A percentile compares a stretch with the other conserved stretches of the same genome.
Conservation (phyloP, 331 rosid species). For the Malus hybrid region DNA sequence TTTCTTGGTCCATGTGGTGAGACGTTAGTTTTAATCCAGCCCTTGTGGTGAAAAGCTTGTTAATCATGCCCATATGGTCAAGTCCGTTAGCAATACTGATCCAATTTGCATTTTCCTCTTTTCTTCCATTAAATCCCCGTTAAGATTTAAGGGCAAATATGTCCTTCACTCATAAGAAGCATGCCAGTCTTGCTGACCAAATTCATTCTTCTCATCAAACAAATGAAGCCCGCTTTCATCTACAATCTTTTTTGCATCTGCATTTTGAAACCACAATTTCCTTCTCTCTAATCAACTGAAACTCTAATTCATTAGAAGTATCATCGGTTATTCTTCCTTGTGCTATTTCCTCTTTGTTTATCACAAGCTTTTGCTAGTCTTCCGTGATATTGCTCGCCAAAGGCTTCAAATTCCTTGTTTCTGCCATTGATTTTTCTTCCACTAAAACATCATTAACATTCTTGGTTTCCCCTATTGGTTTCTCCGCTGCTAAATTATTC, state of each 20-base stretch:
- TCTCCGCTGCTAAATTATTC: not conserved
- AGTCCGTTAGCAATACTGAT: no score
- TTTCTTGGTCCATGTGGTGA: no score
- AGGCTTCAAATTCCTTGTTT: not conserved
- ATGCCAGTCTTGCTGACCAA: not conserved
- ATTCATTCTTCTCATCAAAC: conserved; percentile 17
- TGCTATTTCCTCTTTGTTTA: not conserved
- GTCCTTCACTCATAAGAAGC: not conserved
- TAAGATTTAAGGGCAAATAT: no score
- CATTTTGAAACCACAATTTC: not conserved
- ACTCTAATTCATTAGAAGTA: not conserved
- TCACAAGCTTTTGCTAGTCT: not conserved
- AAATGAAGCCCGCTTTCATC: conserved; percentile 14
- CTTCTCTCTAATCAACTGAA: not conserved
- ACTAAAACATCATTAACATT: not conserved
- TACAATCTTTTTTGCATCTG: conserved; percentile 15
- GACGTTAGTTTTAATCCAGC: no score
- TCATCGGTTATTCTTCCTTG: not conserved
- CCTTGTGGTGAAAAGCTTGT: no score
- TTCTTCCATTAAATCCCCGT: no score
- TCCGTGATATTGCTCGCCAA: not conserved
- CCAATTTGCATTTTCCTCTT: no score
- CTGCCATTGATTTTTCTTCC: not conserved
- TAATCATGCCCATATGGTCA: no score
- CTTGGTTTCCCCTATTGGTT: conserved; percentile 1